Evolutionary conservation across 805 yeast genomes (phyloP).

Genomic region (Myxozyma neotropica): DNA sequence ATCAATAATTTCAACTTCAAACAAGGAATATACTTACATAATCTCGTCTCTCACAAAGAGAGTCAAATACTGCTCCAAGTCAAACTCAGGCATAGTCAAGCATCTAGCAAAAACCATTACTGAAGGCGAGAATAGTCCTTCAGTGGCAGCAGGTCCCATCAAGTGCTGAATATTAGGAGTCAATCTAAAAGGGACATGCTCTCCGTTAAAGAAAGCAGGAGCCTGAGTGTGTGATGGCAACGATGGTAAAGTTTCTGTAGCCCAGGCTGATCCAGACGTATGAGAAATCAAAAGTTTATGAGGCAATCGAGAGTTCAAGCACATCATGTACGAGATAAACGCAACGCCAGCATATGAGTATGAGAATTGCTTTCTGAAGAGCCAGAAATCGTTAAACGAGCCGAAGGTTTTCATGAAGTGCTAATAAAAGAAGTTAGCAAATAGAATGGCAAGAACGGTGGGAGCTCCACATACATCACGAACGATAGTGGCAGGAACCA

Average conservation of each 20-base stretch:
- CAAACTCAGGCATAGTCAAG: constrained; percentile 87
- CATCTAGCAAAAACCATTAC: constrained; percentile 85
- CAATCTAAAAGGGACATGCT: constrained; percentile 91
- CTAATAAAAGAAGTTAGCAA: constrained; percentile 7
- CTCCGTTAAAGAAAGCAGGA: constrained; percentile 88
- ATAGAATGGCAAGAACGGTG: background rate
- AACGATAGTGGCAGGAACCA: constrained; percentile 83
- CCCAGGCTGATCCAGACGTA: constrained; percentile 86
- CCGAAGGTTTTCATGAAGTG: constrained; percentile 71
- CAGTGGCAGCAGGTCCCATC: constrained; percentile 92
- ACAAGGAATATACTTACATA: constrained; percentile 42
- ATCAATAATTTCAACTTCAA: background rate
- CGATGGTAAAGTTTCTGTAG: constrained; percentile 91
- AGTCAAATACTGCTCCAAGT: constrained; percentile 87
- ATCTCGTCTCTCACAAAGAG: constrained; percentile 95
- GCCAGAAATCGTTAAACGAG: constrained; percentile 92
- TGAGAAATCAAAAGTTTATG: constrained; percentile 84
- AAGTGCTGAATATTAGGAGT: constrained; percentile 94
- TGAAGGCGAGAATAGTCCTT: constrained; percentile 86
- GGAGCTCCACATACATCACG: constrained; percentile 49
- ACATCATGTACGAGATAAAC: constrained; percentile 91
- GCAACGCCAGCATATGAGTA: constrained; percentile 92
- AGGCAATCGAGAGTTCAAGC: constrained; percentile 90
- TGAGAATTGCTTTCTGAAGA: constrained; percentile 92
- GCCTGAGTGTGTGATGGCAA: constrained; percentile 54